Evolutionary conservation across 164 flowering plant species (phyloP), one percentile per base, ranked within the genome.

Genomic region (Nymphaea colorata): DNA sequence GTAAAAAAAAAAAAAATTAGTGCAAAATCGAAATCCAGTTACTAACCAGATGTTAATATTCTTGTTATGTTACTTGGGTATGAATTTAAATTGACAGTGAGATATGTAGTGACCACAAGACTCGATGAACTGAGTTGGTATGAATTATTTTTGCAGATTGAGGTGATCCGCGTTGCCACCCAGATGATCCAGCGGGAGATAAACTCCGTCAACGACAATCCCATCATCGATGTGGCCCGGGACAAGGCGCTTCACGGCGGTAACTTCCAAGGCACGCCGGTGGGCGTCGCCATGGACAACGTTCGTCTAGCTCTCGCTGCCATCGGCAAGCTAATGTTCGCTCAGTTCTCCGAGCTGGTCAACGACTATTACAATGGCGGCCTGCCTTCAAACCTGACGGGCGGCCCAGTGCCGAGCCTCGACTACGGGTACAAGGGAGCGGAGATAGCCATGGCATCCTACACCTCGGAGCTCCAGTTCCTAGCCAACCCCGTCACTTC

Each of bases 361-460:
- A 67, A 69, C 55, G 79, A 76, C 61, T 76, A 67, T 42, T 76
- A 76, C 67, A 76, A 73, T 69, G 70, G 73, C 8, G 79, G 79
- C 2, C 66, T 76, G 15, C 79, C 79, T 2, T 76, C 79, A 0
- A 76, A 76, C 41, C 68, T 76, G 18, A 70, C 71, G 55, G 79
- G 74, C 51, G 79, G 79, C 1, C 69, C 72, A 14, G 59, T 73
- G 43, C 79, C 79, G 3, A 73, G 79, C 53, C 61, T 76, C 45
- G 79, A 76, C 66, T 76, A 76, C 41, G 79, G 79, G 0, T 67
- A 73, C 42, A 76, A 76, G 60, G 79, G 79, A 14, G 79, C 79
- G 2, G 79, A 76, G 66, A 76, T 76, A n/a, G 79, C 79, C 55
- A 76, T 76, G 79, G 79, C 79, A 1, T 68, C 79, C 8, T 76